Percentiles rank a stretch among this genome's conserved stretches.
Conservation (phyloP, 441 rosid species). For the Adansonia grandidieri region DNA sequence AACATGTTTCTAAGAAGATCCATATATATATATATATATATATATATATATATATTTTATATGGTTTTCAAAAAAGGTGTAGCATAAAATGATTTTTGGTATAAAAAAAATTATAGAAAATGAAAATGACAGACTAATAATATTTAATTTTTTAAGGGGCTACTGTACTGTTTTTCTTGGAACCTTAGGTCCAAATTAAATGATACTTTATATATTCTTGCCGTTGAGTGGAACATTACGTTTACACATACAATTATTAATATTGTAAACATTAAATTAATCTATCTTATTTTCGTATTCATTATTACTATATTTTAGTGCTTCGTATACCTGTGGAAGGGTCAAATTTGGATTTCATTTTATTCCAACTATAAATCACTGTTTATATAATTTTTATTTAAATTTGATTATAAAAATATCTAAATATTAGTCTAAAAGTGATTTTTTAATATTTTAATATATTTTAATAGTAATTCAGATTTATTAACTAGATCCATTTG, state of each 20-base stretch:
- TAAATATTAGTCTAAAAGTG: no score
- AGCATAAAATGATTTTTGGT: background rate
- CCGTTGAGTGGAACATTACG: background rate
- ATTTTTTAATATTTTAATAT: no score
- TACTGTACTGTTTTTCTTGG: constrained; percentile 18
- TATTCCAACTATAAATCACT: no score
- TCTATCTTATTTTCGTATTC: background rate
- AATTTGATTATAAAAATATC: no score
- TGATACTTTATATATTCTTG: background rate
- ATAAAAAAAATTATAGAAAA: no score
- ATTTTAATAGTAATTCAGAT: no score
- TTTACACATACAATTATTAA: background rate
- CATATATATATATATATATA: constrained; percentile 9
- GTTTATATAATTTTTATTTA: no score
- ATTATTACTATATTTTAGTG: no score
- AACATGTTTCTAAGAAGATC: constrained; percentile 37
- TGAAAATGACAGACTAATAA: background rate
- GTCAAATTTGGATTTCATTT: no score
- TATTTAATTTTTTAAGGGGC: constrained; percentile 11
- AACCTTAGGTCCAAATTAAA: constrained; percentile 21
- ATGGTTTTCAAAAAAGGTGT: background rate
- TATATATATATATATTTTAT: background rate
- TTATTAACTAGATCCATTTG: no score
- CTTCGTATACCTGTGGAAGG: no score
- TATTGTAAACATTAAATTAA: background rate